These are phyloP conservation scores for Penicillium sp. DNA, from an alignment of 2,329 filamentous ascomycete species.

Conservation along the genomic window DNA sequence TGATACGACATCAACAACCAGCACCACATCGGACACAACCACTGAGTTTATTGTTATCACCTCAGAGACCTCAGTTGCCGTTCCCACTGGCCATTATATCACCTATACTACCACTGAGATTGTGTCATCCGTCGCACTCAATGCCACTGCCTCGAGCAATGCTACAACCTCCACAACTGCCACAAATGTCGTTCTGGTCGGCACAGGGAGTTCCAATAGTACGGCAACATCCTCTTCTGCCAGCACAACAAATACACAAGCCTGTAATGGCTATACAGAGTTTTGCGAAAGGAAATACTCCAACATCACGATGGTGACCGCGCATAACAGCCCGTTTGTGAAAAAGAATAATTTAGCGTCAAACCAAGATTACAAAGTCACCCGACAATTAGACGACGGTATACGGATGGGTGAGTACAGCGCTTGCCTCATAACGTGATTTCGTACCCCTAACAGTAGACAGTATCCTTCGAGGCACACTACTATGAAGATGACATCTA, in stretches of 20 bases:
- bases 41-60: not conserved
- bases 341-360: not conserved
- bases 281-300: not conserved
- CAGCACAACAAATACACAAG: not conserved
- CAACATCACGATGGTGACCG: conserved; percentile 1
- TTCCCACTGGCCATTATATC: not conserved
- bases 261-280: not conserved
- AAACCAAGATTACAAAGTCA: not conserved
- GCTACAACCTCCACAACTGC: not conserved
- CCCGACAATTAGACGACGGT: not conserved
- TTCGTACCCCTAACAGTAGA: not conserved
- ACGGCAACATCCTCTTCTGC: not conserved
- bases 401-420: not conserved
- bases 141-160: not conserved
- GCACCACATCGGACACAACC: not conserved
- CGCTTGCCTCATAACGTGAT: not conserved
- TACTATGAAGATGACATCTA: conserved; percentile 1
- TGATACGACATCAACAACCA: not conserved
- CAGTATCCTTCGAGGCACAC: conserved; percentile 1
- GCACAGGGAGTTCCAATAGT: not conserved
- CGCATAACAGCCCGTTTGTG: conserved; percentile 1
- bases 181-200: not conserved
- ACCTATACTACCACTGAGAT: not conserved
- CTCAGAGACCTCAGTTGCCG: not conserved
- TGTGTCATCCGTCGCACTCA: not conserved